phyloP scores from a whole-genome alignment of 257 asterid genomes.

The Solanum stenotomum region DNA sequence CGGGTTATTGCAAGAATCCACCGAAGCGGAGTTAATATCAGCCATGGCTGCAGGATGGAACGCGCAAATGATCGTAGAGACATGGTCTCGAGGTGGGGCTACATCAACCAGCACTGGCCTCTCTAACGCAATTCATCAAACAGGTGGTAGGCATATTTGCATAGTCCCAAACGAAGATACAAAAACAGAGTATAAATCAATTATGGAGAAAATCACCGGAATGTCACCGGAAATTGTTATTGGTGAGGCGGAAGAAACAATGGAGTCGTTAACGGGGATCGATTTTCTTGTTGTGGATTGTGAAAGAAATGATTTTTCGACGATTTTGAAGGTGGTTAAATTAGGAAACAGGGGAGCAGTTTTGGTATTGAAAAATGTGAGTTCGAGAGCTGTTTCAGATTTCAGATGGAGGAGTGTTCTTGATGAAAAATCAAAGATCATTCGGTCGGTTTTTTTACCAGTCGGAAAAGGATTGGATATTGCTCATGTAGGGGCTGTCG shows the following conservation, averaged over 20 bases:
- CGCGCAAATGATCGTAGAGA: not conserved
- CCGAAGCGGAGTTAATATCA: not conserved
- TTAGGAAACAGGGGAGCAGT: constrained; percentile 1
- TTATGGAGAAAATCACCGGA: not conserved
- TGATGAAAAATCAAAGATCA: not conserved
- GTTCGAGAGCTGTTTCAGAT: not conserved
- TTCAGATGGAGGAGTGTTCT: not conserved
- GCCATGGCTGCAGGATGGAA: constrained; percentile 8
- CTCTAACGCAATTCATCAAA: not conserved
- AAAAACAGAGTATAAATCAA: not conserved
- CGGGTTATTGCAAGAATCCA: not conserved
- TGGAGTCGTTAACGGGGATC: not conserved
- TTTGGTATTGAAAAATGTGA: not conserved
- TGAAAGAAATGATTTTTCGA: not conserved
- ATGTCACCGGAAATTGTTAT: not conserved
- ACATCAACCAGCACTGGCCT: not conserved
- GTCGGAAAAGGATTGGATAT: not conserved
- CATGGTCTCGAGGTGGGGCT: not conserved
- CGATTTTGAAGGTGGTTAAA: not conserved
- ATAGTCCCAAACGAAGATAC: not conserved
- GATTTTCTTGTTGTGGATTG: not conserved
- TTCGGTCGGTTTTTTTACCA: not conserved
- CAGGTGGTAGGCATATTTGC: constrained; percentile 1
- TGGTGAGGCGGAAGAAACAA: not conserved
- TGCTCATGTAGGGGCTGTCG: not conserved